Evolutionary conservation across 2,329 filamentous ascomycete genomes (phyloP).

Genomic region (Colletotrichum gigasporum): DNA sequence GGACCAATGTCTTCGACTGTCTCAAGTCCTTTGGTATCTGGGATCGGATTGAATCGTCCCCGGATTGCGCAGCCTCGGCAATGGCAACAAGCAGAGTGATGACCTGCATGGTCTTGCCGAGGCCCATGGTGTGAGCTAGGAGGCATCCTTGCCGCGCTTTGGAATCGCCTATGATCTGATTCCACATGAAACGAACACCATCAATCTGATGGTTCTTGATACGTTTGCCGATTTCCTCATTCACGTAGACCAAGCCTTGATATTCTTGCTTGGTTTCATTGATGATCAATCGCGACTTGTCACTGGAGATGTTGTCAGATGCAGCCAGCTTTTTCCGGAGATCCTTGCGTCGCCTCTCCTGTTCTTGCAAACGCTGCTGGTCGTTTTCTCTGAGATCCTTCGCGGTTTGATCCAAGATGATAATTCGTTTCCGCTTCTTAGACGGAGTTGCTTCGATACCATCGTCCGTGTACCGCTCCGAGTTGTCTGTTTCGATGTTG

Average conservation of each 20-base stretch:
- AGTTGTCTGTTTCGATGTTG: not conserved
- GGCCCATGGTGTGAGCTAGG: constrained; percentile 88
- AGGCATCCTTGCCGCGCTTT: constrained; percentile 77
- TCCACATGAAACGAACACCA: constrained; percentile 90
- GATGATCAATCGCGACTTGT: constrained; percentile 66
- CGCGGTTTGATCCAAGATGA: constrained; percentile 59
- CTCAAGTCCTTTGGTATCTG: constrained; percentile 77
- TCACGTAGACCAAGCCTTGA: constrained; percentile 70
- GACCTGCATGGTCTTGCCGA: constrained; percentile 93
- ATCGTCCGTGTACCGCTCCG: constrained; percentile 15
- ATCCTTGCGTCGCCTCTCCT: constrained; percentile 60
- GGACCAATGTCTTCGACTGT: constrained; percentile 71
- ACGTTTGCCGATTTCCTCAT: constrained; percentile 66
- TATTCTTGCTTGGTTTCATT: constrained; percentile 72
- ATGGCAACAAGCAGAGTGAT: constrained; percentile 85
- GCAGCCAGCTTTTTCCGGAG: constrained; percentile 56
- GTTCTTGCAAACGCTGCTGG: constrained; percentile 59
- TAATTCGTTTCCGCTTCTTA: constrained; percentile 55
- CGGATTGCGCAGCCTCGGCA: constrained; percentile 69
- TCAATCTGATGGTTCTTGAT: constrained; percentile 85
- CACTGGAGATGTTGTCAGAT: constrained; percentile 52
- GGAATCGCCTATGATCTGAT: constrained; percentile 74
- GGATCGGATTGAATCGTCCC: constrained; percentile 61
- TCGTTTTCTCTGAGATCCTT: constrained; percentile 66
- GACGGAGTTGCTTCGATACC: constrained; percentile 42